Evolutionary conservation across 2,329 filamentous ascomycete species (phyloP).

Genomic region (Dothistroma pini): DNA sequence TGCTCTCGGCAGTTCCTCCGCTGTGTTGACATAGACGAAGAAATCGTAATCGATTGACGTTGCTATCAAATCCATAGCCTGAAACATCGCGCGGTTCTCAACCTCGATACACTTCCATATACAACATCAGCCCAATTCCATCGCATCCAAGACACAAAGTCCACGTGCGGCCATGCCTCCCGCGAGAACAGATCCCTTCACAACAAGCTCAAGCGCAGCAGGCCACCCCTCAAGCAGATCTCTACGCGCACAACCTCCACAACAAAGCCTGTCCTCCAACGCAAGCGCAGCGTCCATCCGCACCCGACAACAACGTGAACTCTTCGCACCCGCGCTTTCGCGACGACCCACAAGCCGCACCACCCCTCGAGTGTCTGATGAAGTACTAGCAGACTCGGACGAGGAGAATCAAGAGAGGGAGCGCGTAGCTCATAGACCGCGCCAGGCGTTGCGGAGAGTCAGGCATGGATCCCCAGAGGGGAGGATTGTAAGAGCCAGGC

Average conservation of each 20-base stretch:
- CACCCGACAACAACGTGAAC: slow-evolving; percentile 23
- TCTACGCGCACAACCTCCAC: slow-evolving; percentile 23
- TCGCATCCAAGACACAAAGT: neutral
- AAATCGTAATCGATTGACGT: neutral
- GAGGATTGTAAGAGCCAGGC: slow-evolving; percentile 11
- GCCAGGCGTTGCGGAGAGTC: slow-evolving; percentile 13
- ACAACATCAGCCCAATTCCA: neutral
- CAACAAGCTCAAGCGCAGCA: slow-evolving; percentile 17
- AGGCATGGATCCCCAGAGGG: slow-evolving; percentile 22
- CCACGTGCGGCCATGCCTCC: slow-evolving; percentile 11
- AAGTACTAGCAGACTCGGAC: slow-evolving; percentile 29
- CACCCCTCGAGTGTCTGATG: slow-evolving; percentile 27
- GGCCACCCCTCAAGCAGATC: slow-evolving; percentile 11
- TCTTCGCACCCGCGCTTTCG: slow-evolving; percentile 27
- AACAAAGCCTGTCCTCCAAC: slow-evolving; percentile 25
- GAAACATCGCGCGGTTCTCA: neutral
- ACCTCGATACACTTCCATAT: neutral
- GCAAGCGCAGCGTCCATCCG: slow-evolving; percentile 26
- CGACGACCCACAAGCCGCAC: slow-evolving; percentile 24
- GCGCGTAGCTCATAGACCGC: slow-evolving; percentile 8
- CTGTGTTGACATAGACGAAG: neutral
- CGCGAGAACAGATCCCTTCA: slow-evolving; percentile 26
- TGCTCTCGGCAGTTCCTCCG: too few relatives aligned
- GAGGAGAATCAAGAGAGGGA: slow-evolving; percentile 21
- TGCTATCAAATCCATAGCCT: neutral